Evolutionary conservation across 148 eudicot genomes (phyloP).

Genomic region (Camellia japonica): DNA sequence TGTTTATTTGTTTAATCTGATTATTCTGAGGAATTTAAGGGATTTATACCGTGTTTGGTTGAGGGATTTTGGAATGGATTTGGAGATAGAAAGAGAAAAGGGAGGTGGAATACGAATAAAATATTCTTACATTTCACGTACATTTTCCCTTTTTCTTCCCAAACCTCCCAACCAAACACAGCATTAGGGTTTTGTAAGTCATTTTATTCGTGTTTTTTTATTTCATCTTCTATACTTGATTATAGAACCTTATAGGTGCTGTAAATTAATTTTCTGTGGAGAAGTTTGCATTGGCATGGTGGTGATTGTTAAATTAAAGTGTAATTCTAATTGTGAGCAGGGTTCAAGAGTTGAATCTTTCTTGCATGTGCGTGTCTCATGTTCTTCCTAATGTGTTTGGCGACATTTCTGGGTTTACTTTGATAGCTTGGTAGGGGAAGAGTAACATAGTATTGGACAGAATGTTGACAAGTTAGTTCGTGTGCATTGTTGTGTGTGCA

Average conservation of each 20-base stretch:
- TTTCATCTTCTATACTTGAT: background rate
- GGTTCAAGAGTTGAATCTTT: background rate
- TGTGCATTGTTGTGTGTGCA: background rate
- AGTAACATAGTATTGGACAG: background rate
- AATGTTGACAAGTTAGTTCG: background rate
- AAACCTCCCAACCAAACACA: background rate
- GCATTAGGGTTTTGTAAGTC: background rate
- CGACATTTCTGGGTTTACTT: background rate
- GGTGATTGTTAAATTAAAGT: background rate
- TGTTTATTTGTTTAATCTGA: background rate
- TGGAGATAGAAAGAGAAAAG: too few relatives aligned
- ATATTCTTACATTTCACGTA: too few relatives aligned
- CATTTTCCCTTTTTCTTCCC: too few relatives aligned
- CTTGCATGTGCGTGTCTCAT: background rate
- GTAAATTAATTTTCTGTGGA: background rate
- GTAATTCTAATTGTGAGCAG: background rate
- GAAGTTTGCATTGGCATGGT: background rate
- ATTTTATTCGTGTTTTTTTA: background rate
- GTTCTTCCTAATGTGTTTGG: background rate
- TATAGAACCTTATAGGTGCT: background rate
- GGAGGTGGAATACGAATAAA: too few relatives aligned
- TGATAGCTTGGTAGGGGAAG: background rate
- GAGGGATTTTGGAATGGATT: too few relatives aligned
- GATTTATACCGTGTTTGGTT: too few relatives aligned
- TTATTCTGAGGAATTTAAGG: background rate